Evolutionary conservation across 2,329 filamentous ascomycete genomes (phyloP), one percentile per base, ranked within the genome.

Genomic region (Ophiosphaerella narmari): DNA sequence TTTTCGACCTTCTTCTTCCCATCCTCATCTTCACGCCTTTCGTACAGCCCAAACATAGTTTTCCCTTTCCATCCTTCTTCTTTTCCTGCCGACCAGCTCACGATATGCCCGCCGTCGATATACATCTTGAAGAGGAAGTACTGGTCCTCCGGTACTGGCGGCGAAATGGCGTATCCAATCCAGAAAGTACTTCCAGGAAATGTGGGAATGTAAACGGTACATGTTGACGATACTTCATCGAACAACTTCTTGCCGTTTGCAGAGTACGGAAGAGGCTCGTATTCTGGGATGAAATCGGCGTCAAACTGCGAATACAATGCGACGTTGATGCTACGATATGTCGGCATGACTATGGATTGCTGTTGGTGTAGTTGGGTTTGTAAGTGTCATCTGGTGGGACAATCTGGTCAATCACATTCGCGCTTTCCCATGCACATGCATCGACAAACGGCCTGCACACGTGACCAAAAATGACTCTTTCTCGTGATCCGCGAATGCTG

Each of bases 61-160:
- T 76, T 77, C 0, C 78, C 78, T 14, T 60, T 65, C 70, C 72
- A 80, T 3, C 59, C 60, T 11, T 80, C 69, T 13, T 74, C 66
- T 41, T 70, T 71, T 2, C 75, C 76, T 1, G 70, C 70, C 2
- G 74, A 72, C 78, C 78, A 81, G 51, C 66, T 78, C 8, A 77
- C 62, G 12, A 78, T 55, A 26, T 69, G 66, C 23, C 59, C 58
- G 13, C 67, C 71, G 32, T 75, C 68, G 52, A 78, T 62, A 54
- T 73, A 74, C 26, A 80, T 62, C 58, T 80, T 80, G 72, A 80
- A 80, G 51, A 78, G 72, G 50, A 74, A 78, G 52, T 66, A 63
- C 32, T 70, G 59, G 1, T 58, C 63, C 1, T 58, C 60, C 3
- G 68, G 69, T 1, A 71, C 56, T 3, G 68, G 69, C 5, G 62